Percentiles rank a stretch among this genome's conserved stretches.
Evolutionary conservation across 2,329 filamentous ascomycete species (phyloP).

Genomic region (Diaporthe citrichinensis): DNA sequence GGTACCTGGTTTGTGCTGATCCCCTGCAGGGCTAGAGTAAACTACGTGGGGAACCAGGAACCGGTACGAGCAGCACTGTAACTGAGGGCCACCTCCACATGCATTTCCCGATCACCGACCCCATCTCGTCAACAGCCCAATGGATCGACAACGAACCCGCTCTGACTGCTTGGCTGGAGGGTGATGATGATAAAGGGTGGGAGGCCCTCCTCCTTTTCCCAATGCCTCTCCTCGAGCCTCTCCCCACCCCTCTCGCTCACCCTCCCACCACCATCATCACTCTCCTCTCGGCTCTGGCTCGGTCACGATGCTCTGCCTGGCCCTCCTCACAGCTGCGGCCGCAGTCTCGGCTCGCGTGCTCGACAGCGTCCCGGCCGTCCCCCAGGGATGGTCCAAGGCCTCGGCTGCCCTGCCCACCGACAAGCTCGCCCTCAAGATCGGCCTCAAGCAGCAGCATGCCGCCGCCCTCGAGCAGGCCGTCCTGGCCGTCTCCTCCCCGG

Average conservation of each 20-base stretch:
- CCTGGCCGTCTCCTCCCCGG: constrained; percentile 73
- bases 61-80: constrained; percentile 21
- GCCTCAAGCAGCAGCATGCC: constrained; percentile 62
- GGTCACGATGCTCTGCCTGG: constrained; percentile 43
- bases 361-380: constrained; percentile 53
- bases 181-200: constrained; percentile 20
- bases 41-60: constrained; percentile 24
- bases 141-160: constrained; percentile 20
- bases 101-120: constrained; percentile 1
- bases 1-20: constrained; percentile 1
- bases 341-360: constrained; percentile 52
- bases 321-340: constrained; percentile 45
- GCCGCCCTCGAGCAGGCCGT: constrained; percentile 70
- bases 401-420: constrained; percentile 54
- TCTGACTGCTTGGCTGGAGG: constrained; percentile 21
- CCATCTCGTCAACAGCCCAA: constrained; percentile 9
- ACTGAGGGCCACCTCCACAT: constrained; percentile 1
- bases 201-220: neutral
- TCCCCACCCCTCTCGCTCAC: neutral
- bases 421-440: constrained; percentile 62
- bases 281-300: neutral
- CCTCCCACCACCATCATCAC: neutral
- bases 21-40: constrained; percentile 5
- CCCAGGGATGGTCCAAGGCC: constrained; percentile 55
- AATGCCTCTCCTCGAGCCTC: no score